A percentile compares a stretch with the other conserved stretches of the same genome.
phyloP scores from a whole-genome alignment of 1,284 basidiomycete species.

The Volvariella volvacea region DNA sequence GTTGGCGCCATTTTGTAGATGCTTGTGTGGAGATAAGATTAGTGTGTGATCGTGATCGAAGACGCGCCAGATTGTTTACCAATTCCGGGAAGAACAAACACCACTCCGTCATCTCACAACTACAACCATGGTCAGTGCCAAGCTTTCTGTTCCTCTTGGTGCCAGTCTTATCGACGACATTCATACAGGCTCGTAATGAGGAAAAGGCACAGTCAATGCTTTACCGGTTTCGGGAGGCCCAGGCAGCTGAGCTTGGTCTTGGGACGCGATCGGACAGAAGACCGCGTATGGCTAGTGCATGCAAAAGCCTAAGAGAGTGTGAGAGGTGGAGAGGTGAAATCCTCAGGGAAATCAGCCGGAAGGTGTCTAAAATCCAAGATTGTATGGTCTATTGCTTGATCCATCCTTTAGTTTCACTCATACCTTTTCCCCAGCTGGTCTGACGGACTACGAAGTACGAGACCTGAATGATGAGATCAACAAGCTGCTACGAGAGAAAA shows the following conservation, averaged over 20 bases:
- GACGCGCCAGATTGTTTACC: conserved; percentile 9
- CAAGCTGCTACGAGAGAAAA: conserved; percentile 89
- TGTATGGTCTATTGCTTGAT: conserved; percentile 34
- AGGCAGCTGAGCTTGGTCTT: conserved; percentile 91
- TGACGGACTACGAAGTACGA: conserved; percentile 95
- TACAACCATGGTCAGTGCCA: conserved; percentile 3
- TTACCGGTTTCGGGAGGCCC: conserved; percentile 96
- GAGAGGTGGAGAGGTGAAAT: conserved; percentile 97
- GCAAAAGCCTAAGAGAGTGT: conserved; percentile 88
- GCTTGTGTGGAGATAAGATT: conserved; percentile 2
- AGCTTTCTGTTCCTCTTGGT: background rate
- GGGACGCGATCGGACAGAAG: conserved; percentile 75
- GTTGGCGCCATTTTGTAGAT: conserved; percentile 14
- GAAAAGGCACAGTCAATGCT: conserved; percentile 99
- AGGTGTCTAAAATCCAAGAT: conserved; percentile 98
- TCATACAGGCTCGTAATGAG: conserved; percentile 82
- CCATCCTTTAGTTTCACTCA: conserved; percentile 4
- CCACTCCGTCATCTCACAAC: background rate
- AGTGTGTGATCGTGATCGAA: conserved; percentile 12
- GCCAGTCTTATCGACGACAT: background rate
- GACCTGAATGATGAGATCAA: conserved; percentile 99
- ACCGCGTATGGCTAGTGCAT: conserved; percentile 85
- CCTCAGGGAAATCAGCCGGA: conserved; percentile 88
- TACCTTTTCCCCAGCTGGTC: conserved; percentile 53
- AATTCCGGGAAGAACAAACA: conserved; percentile 2